These are phyloP conservation scores for Auricularia cornea DNA, from an alignment of 768 basidiomycete species.

Conservation along the genomic window DNA sequence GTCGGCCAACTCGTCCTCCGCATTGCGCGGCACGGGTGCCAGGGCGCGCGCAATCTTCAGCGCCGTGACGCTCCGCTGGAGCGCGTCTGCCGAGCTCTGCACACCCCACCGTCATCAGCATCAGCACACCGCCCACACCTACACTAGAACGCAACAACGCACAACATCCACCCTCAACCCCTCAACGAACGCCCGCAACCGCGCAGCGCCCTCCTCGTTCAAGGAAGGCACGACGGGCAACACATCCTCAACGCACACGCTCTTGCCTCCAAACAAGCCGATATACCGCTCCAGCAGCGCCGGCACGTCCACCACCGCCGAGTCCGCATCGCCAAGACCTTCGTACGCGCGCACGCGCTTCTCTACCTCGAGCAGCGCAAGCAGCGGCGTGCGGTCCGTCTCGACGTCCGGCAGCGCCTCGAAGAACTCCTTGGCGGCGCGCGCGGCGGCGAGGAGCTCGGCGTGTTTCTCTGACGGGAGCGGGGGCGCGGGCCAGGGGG, in stretches of 20 bases:
- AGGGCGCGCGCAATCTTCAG: slow-evolving; percentile 66
- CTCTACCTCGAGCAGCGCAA: slow-evolving; percentile 74
- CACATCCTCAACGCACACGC: slow-evolving; percentile 83
- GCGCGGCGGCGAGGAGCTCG: not conserved
- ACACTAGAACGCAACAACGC: too few species aligned
- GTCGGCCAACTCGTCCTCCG: slow-evolving; percentile 47
- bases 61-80: slow-evolving; percentile 65
- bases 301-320: slow-evolving; percentile 13
- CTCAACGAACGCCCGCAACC: slow-evolving; percentile 51
- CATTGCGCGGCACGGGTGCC: slow-evolving; percentile 37
- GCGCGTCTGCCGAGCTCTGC: slow-evolving; percentile 43
- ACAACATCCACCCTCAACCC: slow-evolving; percentile 42
- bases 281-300: slow-evolving; percentile 60
- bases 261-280: slow-evolving; percentile 63
- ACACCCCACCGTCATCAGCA: slow-evolving; percentile 1
- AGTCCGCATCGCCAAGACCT: slow-evolving; percentile 42
- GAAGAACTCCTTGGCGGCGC: slow-evolving; percentile 33
- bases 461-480: not conserved
- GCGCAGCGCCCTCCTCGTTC: slow-evolving; percentile 30
- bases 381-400: slow-evolving; percentile 63
- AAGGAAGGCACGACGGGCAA: slow-evolving; percentile 48
- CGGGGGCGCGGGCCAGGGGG: not conserved
- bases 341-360: slow-evolving; percentile 37
- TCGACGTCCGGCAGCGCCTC: slow-evolving; percentile 43
- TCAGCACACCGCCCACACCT: too few species aligned